A percentile compares a stretch with the other conserved stretches of the same genome.
Conservation (phyloP, 257 asterid species). For the Henckelia pumila region DNA sequence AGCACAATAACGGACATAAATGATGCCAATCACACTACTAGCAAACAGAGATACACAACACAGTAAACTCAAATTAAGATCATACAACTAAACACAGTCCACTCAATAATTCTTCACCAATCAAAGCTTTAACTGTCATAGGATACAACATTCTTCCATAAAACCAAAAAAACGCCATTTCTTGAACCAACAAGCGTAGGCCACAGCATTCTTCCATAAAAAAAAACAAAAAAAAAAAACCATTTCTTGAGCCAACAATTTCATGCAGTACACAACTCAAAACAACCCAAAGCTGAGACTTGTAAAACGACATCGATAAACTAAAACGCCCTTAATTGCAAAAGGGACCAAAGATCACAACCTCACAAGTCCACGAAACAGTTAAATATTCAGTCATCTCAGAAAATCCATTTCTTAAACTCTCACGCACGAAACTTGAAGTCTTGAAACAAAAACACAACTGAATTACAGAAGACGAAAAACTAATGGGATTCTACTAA, state of each 20-base stretch:
- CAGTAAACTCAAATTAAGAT: slow-evolving; percentile 15
- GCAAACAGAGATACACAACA: slow-evolving; percentile 1
- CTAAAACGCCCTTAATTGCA: slow-evolving; percentile 19
- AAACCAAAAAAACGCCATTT: slow-evolving; percentile 18
- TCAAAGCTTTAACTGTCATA: slow-evolving; percentile 6
- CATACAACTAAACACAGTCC: slow-evolving; percentile 4
- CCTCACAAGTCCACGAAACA: slow-evolving; percentile 5
- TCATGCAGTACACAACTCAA: slow-evolving; percentile 15
- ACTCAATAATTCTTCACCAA: slow-evolving; percentile 9
- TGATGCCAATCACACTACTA: background rate
- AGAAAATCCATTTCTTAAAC: background rate
- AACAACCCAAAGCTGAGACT: slow-evolving; percentile 15
- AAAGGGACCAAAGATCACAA: slow-evolving; percentile 15
- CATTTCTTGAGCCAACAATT: slow-evolving; percentile 15
- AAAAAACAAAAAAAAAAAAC: slow-evolving; percentile 16
- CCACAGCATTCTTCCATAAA: slow-evolving; percentile 9
- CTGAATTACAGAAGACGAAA: slow-evolving; percentile 14
- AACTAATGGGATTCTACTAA: slow-evolving; percentile 12
- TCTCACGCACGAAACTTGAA: background rate
- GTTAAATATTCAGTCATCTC: slow-evolving; percentile 9
- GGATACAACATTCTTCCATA: slow-evolving; percentile 5
- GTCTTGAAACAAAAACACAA: background rate
- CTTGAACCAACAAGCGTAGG: slow-evolving; percentile 10
- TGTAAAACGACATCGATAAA: background rate
- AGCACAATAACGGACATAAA: background rate